Evolutionary conservation across 2,329 filamentous ascomycete species (phyloP).

Genomic region (Hypoxylon sp.): DNA sequence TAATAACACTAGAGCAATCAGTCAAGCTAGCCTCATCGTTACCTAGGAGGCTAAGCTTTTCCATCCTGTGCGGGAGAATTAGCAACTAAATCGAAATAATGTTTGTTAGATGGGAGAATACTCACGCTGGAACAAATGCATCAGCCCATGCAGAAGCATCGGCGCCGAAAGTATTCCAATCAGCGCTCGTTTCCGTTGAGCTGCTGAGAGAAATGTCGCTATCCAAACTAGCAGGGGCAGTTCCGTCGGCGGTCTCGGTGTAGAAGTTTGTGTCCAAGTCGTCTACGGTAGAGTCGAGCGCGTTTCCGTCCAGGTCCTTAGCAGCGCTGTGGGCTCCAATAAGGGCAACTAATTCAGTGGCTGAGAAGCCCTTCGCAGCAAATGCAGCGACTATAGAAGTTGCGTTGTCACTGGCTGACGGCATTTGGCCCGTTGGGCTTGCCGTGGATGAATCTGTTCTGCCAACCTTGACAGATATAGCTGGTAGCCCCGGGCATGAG

Average conservation of each 20-base stretch:
- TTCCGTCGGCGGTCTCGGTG: conserved; percentile 48
- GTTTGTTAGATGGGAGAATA: conserved; percentile 5
- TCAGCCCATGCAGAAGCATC: conserved; percentile 46
- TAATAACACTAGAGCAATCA: conserved; percentile 52
- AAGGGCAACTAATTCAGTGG: conserved; percentile 50
- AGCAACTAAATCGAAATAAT: conserved; percentile 2
- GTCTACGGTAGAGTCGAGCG: conserved; percentile 48
- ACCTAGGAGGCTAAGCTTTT: conserved; percentile 49
- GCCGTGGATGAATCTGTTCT: conserved; percentile 47
- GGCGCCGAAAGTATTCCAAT: conserved; percentile 48
- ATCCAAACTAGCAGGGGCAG: conserved; percentile 45
- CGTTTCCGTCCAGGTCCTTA: conserved; percentile 45
- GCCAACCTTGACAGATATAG: conserved; percentile 49
- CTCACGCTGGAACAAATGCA: conserved; percentile 52
- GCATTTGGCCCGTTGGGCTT: conserved; percentile 45
- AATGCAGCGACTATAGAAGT: conserved; percentile 43
- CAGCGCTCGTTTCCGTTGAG: conserved; percentile 44
- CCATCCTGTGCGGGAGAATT: conserved; percentile 45
- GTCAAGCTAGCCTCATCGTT: conserved; percentile 45
- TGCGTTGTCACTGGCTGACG: conserved; percentile 38
- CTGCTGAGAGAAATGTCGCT: conserved; percentile 50
- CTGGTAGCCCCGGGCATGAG: conserved; percentile 46
- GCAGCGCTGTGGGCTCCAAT: conserved; percentile 51
- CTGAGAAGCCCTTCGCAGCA: conserved; percentile 47
- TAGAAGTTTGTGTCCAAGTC: conserved; percentile 50